Base-by-base conservation (phyloP, 768 basidiomycete species). In the Amyloporia xantha region DNA sequence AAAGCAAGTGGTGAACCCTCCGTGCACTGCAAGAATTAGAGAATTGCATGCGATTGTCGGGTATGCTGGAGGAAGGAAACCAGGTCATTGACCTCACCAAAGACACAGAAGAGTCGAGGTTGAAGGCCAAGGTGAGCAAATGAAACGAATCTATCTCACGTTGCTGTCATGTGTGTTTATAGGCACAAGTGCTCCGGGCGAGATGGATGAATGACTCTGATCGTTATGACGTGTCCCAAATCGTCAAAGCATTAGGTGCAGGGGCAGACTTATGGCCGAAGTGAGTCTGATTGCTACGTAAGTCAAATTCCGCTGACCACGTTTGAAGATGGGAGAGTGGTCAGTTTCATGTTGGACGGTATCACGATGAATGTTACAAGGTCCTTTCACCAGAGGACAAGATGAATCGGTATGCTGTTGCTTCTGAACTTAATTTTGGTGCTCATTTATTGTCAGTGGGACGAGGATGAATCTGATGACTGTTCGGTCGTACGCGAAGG, bases 131-230 rank as follows among this genome's bases (percentile, higher is more conserved):
- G 43, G 59, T 56, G 9, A 12, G 51, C n/a, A n/a, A 6, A 44
- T 7, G 10, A 40, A 20, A 40, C 39, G 7, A 36, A 19, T 17
- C 15, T 17, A n/a, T n/a, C n/a, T n/a, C n/a, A n/a, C n/a, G n/a
- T n/a, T n/a, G n/a, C 43, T 37, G 5, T 4, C 12, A 9, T 11
- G 1, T 50, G 15, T 52, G 35, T 30, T 27, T 3, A 4, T 44
- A 92, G 91, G 85, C 86, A 4, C 78, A 84, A 53, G 74, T 87
- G 25, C 72, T 96, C 10, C 81, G 84, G 30, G 91, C 91, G 12
- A 82, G 91, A 12, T 98, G 94, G 93, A 90, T 92, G 81, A 78
- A 83, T 42, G 92, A 97, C 51, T 84, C 89, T 0, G 90, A 86
- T 44, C 75, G 96, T 19, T 94, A 81, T 56, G 88, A 86, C 10